These are phyloP conservation scores for Cymodocea nodosa DNA, from an alignment of 116 monocot genomes.

Conservation along the genomic window DNA sequence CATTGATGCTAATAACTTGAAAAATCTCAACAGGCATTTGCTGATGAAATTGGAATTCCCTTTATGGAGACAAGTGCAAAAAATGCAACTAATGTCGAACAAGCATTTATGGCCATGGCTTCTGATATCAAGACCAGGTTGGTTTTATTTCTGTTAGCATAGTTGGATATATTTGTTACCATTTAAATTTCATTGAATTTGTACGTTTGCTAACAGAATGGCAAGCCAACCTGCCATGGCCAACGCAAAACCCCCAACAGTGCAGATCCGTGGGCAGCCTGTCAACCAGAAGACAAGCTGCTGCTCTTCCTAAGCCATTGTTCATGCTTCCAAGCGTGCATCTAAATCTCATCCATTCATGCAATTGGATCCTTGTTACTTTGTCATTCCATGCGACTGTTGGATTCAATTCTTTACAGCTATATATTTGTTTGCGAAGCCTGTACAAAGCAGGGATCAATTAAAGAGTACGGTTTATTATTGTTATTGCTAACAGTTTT, in stretches of 20 bases:
- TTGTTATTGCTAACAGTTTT: background rate
- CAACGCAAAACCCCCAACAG: constrained; percentile 15
- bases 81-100: constrained; percentile 33
- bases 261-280: constrained; percentile 30
- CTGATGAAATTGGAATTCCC: constrained; percentile 35
- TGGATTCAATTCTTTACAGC: constrained; percentile 9
- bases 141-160: background rate
- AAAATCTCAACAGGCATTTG: constrained; percentile 20
- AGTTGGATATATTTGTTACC: no score
- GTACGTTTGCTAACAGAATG: constrained; percentile 15
- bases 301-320: constrained; percentile 18
- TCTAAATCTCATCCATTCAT: background rate
- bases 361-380: background rate
- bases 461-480: background rate
- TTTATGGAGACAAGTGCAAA: constrained; percentile 38
- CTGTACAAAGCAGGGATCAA: constrained; percentile 1
- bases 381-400: background rate
- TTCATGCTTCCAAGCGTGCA: background rate
- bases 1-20: background rate
- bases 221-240: constrained; percentile 22
- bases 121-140: constrained; percentile 26
- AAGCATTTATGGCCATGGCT: constrained; percentile 35
- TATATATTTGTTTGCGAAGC: constrained; percentile 4
- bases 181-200: background rate
- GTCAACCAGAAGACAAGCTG: constrained; percentile 21